Base-by-base conservation (phyloP, 768 basidiomycete species). In the Phlegmacium glaucopus region DNA sequence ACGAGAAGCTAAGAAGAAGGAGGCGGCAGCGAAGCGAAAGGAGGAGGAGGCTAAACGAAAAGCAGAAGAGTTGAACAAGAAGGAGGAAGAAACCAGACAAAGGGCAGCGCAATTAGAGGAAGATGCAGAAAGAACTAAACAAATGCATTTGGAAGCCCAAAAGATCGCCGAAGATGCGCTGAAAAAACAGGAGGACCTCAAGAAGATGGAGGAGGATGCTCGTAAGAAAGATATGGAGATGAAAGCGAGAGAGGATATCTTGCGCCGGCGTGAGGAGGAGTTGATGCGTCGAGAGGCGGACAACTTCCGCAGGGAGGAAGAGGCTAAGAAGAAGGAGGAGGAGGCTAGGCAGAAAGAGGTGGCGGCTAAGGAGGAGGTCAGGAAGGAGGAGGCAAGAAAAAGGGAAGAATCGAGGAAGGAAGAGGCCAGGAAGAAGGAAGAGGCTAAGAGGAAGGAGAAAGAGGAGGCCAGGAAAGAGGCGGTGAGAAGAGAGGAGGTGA, bases 1-100 rank as follows among this genome's bases (percentile, higher is more conserved):
- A 13, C 13, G 30, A 13, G 30, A 32, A 13, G 30, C 30, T 8
- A 59, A 57, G 48, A 55, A 63, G 28, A 64, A 67, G 37, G 54
- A 52, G 1, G 30, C 8, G 30, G 30, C 13, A 13, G 30, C 30
- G 8, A 13, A 8, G 30, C 8, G 13, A 13, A 32, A 32, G 13
- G 30, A 8, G 13, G 30, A 32, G 13, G 30, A 32, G 30, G 30
- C 30, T 8, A 32, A 32, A 13, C 8, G 13, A 13, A 32, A 32
- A 13, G 30, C 8, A 13, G 30, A 32, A 13, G 30, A 32, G 30
- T 8, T 32, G 9, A 32, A 13, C 9, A 32, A 13, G 13, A 32
- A 32, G 30, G 30, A 32, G 30, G 30, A 32, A 32, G 30, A 32
- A 13, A 34, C 32, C 11, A 34, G 32, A 6, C 32, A 34, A n/a